Conservation (phyloP, 768 basidiomycete species). For the Psilocybe cyanescens region DNA sequence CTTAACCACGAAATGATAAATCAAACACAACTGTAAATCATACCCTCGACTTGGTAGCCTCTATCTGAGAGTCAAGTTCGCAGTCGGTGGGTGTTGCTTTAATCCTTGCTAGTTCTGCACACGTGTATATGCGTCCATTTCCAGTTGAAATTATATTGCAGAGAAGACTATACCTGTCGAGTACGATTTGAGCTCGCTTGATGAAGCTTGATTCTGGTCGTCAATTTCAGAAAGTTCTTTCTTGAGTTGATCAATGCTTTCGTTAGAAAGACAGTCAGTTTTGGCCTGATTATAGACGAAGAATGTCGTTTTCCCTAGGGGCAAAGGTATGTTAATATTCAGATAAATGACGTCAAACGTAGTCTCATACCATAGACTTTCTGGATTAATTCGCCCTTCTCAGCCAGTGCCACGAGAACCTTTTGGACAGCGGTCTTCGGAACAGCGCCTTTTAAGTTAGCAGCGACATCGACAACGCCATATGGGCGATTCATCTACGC, state of each 20-base stretch:
- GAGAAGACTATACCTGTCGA: slow-evolving; percentile 40
- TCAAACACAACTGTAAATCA: slow-evolving; percentile 14
- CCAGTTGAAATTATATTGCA: slow-evolving; percentile 1
- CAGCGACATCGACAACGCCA: slow-evolving; percentile 89
- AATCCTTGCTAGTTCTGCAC: slow-evolving; percentile 65
- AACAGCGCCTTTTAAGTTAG: slow-evolving; percentile 89
- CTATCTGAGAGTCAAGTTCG: slow-evolving; percentile 61
- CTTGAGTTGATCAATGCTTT: slow-evolving; percentile 64
- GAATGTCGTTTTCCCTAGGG: slow-evolving; percentile 79
- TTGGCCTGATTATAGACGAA: slow-evolving; percentile 86
- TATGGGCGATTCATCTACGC: slow-evolving; percentile 90
- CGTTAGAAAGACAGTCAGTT: slow-evolving; percentile 64
- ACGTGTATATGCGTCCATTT: slow-evolving; percentile 17
- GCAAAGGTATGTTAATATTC: background rate
- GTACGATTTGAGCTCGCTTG: slow-evolving; percentile 53
- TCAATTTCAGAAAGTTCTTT: slow-evolving; percentile 57
- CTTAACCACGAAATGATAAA: slow-evolving; percentile 10
- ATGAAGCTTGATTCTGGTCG: slow-evolving; percentile 60
- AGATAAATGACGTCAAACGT: background rate
- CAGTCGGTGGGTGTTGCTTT: slow-evolving; percentile 70
- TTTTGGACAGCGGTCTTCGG: slow-evolving; percentile 87
- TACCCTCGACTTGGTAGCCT: slow-evolving; percentile 57
- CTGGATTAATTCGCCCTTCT: slow-evolving; percentile 80
- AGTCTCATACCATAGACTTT: slow-evolving; percentile 74
- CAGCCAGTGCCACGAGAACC: slow-evolving; percentile 80